Percentiles rank a stretch among this genome's conserved stretches.
Evolutionary conservation across 2,329 filamentous ascomycete genomes (phyloP).

Genomic region (Ophiostoma piceae): DNA sequence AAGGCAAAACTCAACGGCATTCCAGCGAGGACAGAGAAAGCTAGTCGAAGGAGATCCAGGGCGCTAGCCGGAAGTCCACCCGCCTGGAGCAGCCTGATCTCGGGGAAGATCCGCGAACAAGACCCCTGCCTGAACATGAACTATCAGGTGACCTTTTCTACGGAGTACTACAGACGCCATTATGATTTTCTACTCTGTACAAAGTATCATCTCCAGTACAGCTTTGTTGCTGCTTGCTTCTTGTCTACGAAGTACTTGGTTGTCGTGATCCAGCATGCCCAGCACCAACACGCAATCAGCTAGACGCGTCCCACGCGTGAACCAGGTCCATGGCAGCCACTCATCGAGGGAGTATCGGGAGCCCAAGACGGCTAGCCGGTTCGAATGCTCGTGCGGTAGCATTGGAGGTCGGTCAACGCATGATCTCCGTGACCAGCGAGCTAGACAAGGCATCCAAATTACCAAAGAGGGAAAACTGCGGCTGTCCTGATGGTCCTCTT

Average conservation of each 20-base stretch:
- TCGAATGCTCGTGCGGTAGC: background rate
- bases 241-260: too few relatives aligned
- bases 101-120: constrained; percentile 17
- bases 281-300: constrained; percentile 9
- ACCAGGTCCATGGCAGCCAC: constrained; percentile 9
- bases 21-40: background rate
- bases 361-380: background rate
- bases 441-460: background rate
- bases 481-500: background rate
- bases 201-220: too few relatives aligned
- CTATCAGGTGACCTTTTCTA: constrained; percentile 14
- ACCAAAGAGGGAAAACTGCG: background rate
- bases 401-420: background rate
- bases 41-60: background rate
- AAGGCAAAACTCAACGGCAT: background rate
- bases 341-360: background rate
- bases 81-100: constrained; percentile 15
- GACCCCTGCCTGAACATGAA: constrained; percentile 5
- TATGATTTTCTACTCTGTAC: too few relatives aligned
- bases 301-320: constrained; percentile 4
- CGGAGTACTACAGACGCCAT: too few relatives aligned
- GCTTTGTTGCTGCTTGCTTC: too few relatives aligned
- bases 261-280: background rate
- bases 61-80: constrained; percentile 13
- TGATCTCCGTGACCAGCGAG: background rate